Evolutionary conservation across 441 rosid genomes (phyloP), one percentile per base, ranked within the genome.

Genomic region (Euphorbia corollata): DNA sequence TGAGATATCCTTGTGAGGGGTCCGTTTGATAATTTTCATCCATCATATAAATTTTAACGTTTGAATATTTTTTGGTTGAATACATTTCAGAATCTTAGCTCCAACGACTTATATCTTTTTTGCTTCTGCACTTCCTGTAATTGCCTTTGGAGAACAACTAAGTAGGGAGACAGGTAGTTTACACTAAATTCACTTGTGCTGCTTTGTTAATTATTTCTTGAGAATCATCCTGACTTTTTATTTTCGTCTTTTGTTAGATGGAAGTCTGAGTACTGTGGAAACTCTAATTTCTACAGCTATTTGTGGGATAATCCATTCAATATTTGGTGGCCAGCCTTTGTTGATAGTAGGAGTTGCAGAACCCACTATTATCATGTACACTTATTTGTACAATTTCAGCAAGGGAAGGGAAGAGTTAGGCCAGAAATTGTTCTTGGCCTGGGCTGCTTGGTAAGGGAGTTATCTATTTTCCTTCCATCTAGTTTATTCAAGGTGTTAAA

Each of bases 121-220:
- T 75, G 97, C 98, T 61, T 92, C 98, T 54, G 96, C 96, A 15
- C 85, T 92, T 67, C 97, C 94, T 41, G 98, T 90, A 16, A 84
- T 88, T 67, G 96, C 96, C 65, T 92, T 92, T 39, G 98, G 98
- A 65, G 96, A 86, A 78, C 98, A 92, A 82, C 72, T 92, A 59
- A 86, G 83, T 70, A 78, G 89, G 65, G 92, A 87, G 53, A 90
- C 98, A 72, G 92, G 98, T 88, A 63, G 16, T 41, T 30, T 8
- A 36, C 22, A 20, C 16, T 30, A 10, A 45, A 50, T 67, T 67
- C 15, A 3, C 23, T 47, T 65, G 18, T 36, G 8, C 41, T 36
- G 41, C 41, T 36, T 27, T 5, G 41, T 36, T 36, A 36, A 36
- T 27, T 27, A 27, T 27, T 27, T 27, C 32, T 27, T 54, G 4